Conservation (phyloP, 371 early-diverging fungal genomes). For the Haplosporangium sp. region DNA sequence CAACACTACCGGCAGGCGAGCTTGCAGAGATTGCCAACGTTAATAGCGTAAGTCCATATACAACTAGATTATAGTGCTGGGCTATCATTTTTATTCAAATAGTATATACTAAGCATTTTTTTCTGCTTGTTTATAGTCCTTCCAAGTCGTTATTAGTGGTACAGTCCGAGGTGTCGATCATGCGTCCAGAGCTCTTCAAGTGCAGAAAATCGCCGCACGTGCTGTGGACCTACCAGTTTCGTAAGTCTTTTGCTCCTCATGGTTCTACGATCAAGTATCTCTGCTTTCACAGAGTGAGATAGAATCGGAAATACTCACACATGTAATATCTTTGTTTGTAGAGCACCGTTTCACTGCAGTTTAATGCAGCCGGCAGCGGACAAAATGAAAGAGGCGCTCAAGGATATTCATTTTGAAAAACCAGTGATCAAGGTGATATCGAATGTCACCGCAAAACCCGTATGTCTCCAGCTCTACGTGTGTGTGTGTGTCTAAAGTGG, state of each 20-base stretch:
- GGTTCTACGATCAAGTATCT: no score
- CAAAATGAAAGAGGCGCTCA: conserved; percentile 78
- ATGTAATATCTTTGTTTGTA: conserved; percentile 33
- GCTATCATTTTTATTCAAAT: not conserved
- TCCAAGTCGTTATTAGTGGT: conserved; percentile 92
- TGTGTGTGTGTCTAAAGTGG: no score
- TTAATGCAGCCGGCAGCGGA: conserved; percentile 90
- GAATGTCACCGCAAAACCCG: conserved; percentile 90
- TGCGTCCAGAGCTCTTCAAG: conserved; percentile 83
- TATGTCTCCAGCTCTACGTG: no score
- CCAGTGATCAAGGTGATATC: conserved; percentile 88
- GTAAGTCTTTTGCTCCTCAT: conserved; percentile 54
- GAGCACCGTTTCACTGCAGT: conserved; percentile 94
- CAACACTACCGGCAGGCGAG: conserved; percentile 72
- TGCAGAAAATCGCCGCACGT: conserved; percentile 82
- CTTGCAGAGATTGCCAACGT: conserved; percentile 88
- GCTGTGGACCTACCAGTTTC: conserved; percentile 93
- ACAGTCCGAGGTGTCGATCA: conserved; percentile 88
- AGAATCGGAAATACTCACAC: no score
- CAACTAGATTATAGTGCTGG: not conserved
- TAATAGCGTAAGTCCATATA: conserved; percentile 70
- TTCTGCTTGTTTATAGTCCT: conserved; percentile 57
- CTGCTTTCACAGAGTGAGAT: not conserved
- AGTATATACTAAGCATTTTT: not conserved
- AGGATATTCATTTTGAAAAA: conserved; percentile 65